Evolutionary conservation across 2,329 filamentous ascomycete species (phyloP).

Genomic region (Pestalotiopsis sp.): DNA sequence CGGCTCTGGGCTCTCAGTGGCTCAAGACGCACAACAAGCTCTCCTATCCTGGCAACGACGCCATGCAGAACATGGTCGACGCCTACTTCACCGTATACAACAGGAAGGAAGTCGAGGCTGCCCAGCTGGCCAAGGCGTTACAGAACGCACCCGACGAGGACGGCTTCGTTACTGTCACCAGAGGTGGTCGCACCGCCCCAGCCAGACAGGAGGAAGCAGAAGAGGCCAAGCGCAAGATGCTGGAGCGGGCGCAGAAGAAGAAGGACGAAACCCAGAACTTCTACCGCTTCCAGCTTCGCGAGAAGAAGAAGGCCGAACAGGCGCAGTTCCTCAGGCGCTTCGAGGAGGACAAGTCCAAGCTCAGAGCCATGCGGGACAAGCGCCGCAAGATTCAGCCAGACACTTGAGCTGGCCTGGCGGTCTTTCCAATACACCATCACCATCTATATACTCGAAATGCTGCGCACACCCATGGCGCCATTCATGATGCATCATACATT

Average conservation of each 20-base stretch:
- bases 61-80: slow-evolving; percentile 76
- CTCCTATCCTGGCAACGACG: slow-evolving; percentile 67
- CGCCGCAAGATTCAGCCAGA: slow-evolving; percentile 62
- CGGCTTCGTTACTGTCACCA: slow-evolving; percentile 89
- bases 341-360: slow-evolving; percentile 73
- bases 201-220: slow-evolving; percentile 73
- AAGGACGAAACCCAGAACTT: slow-evolving; percentile 70
- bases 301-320: slow-evolving; percentile 77
- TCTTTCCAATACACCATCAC: not conserved
- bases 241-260: slow-evolving; percentile 66
- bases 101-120: slow-evolving; percentile 66
- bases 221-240: slow-evolving; percentile 58
- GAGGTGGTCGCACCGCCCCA: slow-evolving; percentile 74
- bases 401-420: slow-evolving; percentile 31
- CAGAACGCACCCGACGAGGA: slow-evolving; percentile 88
- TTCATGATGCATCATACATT: not conserved
- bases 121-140: slow-evolving; percentile 61
- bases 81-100: slow-evolving; percentile 85
- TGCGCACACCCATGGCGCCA: not conserved
- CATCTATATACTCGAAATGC: not conserved
- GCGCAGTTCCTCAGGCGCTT: slow-evolving; percentile 70
- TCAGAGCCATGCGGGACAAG: slow-evolving; percentile 70
- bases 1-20: slow-evolving; percentile 59
- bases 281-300: slow-evolving; percentile 81
- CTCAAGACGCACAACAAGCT: slow-evolving; percentile 69